Evolutionary conservation across 208 protist genomes (phyloP).

Genomic region (Crithidia thermophila): DNA sequence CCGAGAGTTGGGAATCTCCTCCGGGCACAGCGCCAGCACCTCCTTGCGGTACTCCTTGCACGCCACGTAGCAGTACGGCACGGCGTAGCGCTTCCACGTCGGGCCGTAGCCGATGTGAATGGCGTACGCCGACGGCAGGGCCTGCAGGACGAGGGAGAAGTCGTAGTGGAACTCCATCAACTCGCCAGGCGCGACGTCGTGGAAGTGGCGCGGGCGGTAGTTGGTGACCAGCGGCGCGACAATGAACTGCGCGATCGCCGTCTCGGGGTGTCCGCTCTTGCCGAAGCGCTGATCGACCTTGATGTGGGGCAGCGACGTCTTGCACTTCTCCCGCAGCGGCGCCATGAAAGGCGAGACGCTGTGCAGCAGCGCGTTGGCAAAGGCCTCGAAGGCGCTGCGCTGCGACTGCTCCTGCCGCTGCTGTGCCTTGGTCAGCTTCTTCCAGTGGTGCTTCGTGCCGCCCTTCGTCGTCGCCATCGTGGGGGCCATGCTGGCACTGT

Average conservation of each 20-base stretch:
- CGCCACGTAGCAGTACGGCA: conserved; percentile 79
- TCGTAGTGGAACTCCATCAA: conserved; percentile 91
- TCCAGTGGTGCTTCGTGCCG: conserved; percentile 81
- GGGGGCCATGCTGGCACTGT: conserved; percentile 18
- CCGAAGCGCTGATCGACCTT: conserved; percentile 91
- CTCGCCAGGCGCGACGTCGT: conserved; percentile 86
- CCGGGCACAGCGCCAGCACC: conserved; percentile 80
- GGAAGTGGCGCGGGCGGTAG: conserved; percentile 88
- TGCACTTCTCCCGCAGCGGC: conserved; percentile 71
- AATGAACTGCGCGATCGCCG: conserved; percentile 85
- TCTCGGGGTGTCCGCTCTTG: conserved; percentile 83
- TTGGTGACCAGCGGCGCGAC: conserved; percentile 86
- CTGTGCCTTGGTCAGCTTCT: conserved; percentile 83
- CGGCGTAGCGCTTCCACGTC: conserved; percentile 86
- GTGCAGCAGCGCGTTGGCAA: conserved; percentile 84
- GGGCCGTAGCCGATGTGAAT: conserved; percentile 84
- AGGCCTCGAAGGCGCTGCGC: conserved; percentile 89
- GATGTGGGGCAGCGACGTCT: conserved; percentile 84
- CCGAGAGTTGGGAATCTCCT: conserved; percentile 86
- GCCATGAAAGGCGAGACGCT: conserved; percentile 88
- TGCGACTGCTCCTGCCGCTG: conserved; percentile 82
- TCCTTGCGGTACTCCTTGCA: conserved; percentile 80
- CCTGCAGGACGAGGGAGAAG: conserved; percentile 71
- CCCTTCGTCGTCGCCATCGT: conserved; percentile 52
- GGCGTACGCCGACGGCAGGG: conserved; percentile 50